Evolutionary conservation across 306 rosid species (phyloP).

Genomic region (Acacia confusa): DNA sequence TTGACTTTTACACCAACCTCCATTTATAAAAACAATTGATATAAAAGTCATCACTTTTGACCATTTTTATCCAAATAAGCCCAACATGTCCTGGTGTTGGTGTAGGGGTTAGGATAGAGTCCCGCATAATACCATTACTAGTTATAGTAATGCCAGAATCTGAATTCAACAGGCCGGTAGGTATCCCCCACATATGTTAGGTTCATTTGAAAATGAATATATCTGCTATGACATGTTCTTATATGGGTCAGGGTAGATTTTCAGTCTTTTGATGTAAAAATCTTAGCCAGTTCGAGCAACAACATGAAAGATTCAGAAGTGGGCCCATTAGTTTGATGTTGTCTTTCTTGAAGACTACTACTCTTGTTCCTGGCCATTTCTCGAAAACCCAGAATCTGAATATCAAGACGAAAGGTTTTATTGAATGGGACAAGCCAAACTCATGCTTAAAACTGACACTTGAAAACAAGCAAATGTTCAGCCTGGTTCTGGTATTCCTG

Average conservation of each 20-base stretch:
- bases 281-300: no score
- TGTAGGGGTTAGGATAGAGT: constrained; percentile 31
- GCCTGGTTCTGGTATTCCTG: constrained; percentile 85
- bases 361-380: constrained; percentile 64
- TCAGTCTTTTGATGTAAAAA: constrained; percentile 28
- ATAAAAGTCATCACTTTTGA: no score
- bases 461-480: constrained; percentile 65
- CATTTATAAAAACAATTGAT: no score
- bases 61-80: no score
- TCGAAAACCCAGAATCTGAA: constrained; percentile 68
- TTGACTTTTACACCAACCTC: no score
- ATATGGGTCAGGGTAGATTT: constrained; percentile 64
- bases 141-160: constrained; percentile 66
- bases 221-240: background rate
- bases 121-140: constrained; percentile 20
- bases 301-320: no score
- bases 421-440: constrained; percentile 60
- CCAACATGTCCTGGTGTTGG: constrained; percentile 15
- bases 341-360: constrained; percentile 58
- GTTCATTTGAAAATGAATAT: background rate
- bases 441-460: constrained; percentile 72
- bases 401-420: constrained; percentile 63
- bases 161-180: constrained; percentile 77
- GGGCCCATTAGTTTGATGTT: no score
- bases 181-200: background rate